Evolutionary conservation across 2,329 filamentous ascomycete genomes (phyloP), one percentile per base, ranked within the genome.

Genomic region (Podosphaera aphanis): DNA sequence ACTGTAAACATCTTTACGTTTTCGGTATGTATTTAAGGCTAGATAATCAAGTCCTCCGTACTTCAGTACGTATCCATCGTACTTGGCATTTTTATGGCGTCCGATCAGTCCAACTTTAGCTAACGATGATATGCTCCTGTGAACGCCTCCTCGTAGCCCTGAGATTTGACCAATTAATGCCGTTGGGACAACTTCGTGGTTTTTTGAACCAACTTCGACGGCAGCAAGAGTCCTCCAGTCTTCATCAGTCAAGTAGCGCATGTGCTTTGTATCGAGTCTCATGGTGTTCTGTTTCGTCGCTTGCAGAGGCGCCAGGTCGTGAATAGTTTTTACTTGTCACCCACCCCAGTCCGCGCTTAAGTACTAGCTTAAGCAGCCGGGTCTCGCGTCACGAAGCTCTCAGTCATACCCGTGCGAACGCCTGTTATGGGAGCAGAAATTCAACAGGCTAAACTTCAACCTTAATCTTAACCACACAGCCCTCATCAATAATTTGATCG

Each of bases 21-120:
- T 80, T 48, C 86, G 79, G 61, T 95, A 79, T 0, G 84, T 77
- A 64, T 95, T 85, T 46, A 98, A 71, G 15, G 90, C 84, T n/a
- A 98, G 77, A 63, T 98, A 98, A 66, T 98, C 90, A 42, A 95
- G 76, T 2, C 90, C 90, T 56, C 90, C 90, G 60, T 98, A 98
- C 5, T 88, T 93, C 46, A 98, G 71, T 45, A 92, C 78, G 65
- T 98, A 98, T 50, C 90, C 90, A 58, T 98, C 90, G 64, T 98
- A 98, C 62, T 84, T 88, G 51, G 88, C 83, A 62, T 95, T 93
- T 63, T 93, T 93, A 54, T 93, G 77, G 54, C 82, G 82, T 39
- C 82, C 85, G 56, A 98, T 93, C 55, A 98, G 71, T 49, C 83
- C 83, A 43, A 79, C 77, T 63, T 98, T 98, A 51, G 90, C 90